Percentiles rank a stretch among this genome's conserved stretches.
Evolutionary conservation across 2,329 filamentous ascomycete genomes (phyloP).

Genomic region (Ilyonectria robusta): DNA sequence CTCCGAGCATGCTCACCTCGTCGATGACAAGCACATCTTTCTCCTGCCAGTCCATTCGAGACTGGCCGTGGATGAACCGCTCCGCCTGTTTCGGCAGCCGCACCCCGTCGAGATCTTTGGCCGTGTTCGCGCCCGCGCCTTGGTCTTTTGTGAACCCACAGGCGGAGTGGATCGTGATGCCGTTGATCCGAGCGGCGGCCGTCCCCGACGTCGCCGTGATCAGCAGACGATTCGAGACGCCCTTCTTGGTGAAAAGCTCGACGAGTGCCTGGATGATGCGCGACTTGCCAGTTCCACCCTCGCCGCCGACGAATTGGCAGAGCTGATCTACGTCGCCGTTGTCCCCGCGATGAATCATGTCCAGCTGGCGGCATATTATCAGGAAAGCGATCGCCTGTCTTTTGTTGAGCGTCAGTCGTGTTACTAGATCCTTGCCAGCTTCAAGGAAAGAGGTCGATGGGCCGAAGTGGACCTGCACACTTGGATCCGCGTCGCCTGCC

Average conservation of each 20-base stretch:
- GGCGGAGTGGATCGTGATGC: too few relatives aligned
- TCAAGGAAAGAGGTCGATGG: background rate
- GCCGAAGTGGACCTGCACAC: background rate
- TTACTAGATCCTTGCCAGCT: background rate
- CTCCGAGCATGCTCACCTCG: too few relatives aligned
- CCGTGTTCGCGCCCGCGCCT: too few relatives aligned
- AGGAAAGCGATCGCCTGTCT: constrained; percentile 18
- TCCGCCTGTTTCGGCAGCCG: too few relatives aligned
- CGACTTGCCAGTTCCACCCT: constrained; percentile 30
- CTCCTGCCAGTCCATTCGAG: too few relatives aligned
- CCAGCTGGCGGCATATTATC: constrained; percentile 23
- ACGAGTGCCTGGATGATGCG: constrained; percentile 24
- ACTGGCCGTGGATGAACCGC: too few relatives aligned
- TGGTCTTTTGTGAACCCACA: too few relatives aligned
- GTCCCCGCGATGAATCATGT: background rate
- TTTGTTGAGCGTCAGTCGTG: constrained; percentile 1
- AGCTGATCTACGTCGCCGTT: constrained; percentile 13
- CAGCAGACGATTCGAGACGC: constrained; percentile 12
- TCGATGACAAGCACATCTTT: too few relatives aligned
- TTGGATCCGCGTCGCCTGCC: background rate
- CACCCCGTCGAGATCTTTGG: too few relatives aligned
- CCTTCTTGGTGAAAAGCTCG: constrained; percentile 14
- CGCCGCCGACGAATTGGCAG: constrained; percentile 29
- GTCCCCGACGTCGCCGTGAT: constrained; percentile 22
- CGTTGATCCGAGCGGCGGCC: too few relatives aligned